These are phyloP conservation scores for Fusarium verrucosum DNA, from an alignment of 2,329 filamentous ascomycete species.

Conservation along the genomic window DNA sequence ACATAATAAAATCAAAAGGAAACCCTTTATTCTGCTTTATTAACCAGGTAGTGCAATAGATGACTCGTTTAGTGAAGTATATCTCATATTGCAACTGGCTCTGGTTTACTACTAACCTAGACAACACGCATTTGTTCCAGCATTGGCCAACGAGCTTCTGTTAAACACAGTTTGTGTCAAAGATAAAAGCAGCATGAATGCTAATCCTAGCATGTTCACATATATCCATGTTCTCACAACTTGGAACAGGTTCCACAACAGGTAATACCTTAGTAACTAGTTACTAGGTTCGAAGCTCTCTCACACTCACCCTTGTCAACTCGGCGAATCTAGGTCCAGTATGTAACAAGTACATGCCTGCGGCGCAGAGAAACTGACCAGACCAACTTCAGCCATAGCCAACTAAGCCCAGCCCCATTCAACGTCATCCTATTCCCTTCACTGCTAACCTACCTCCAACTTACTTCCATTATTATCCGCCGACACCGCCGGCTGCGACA, in stretches of 20 bases:
- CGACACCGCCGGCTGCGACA: constrained; percentile 31
- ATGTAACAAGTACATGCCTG: too few species aligned
- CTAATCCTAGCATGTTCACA: constrained; percentile 2
- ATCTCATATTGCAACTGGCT: background rate
- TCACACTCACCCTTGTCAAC: background rate
- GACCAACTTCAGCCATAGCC: constrained; percentile 6
- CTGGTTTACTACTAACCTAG: background rate
- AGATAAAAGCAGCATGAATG: background rate
- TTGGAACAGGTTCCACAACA: constrained; percentile 11
- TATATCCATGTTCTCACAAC: background rate
- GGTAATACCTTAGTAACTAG: background rate
- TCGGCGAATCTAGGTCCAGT: too few species aligned
- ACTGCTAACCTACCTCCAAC: constrained; percentile 15
- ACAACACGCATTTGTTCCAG: background rate
- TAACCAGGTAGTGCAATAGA: too few species aligned
- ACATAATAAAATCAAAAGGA: too few species aligned
- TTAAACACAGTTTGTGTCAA: background rate
- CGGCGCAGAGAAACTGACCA: constrained; percentile 4
- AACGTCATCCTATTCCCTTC: constrained; percentile 40
- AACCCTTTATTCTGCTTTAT: too few species aligned
- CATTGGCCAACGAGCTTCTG: background rate
- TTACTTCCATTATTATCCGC: constrained; percentile 14
- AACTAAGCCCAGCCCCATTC: constrained; percentile 33
- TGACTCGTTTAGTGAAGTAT: background rate
- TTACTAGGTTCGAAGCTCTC: constrained; percentile 9